Conservation (phyloP, 2,329 filamentous ascomycete genomes). For the Aspergillus piperis region DNA sequence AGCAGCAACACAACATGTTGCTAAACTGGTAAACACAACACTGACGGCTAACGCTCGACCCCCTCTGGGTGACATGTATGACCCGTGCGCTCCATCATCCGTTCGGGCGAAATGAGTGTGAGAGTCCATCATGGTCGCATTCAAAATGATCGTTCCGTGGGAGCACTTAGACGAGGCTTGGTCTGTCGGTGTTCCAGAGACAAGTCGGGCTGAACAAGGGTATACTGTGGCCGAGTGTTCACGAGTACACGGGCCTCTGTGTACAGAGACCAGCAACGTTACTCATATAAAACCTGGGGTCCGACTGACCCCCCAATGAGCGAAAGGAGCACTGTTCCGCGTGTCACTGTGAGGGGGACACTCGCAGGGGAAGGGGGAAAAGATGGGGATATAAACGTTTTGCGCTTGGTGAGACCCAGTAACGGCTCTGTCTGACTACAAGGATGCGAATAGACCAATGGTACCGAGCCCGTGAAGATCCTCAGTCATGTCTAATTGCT, state of each 20-base stretch:
- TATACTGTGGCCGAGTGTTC: background rate
- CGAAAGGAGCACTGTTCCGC: background rate
- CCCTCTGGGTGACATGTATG: constrained; percentile 30
- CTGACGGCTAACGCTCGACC: constrained; percentile 31
- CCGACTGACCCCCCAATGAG: constrained; percentile 4
- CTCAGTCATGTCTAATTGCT: constrained; percentile 25
- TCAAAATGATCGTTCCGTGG: background rate
- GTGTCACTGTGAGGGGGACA: constrained; percentile 1
- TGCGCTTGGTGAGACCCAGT: constrained; percentile 3
- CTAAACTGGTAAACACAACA: constrained; percentile 34
- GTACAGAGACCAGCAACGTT: background rate
- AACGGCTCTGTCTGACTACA: constrained; percentile 9
- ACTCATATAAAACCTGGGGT: constrained; percentile 9
- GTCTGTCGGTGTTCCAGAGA: background rate
- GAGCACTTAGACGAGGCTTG: background rate
- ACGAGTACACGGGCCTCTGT: constrained; percentile 4
- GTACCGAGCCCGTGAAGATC: constrained; percentile 12
- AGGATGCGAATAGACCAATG: constrained; percentile 14
- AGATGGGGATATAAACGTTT: constrained; percentile 19
- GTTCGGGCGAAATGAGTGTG: constrained; percentile 20
- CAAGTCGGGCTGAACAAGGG: background rate
- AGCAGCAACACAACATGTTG: constrained; percentile 31
- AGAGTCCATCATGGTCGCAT: constrained; percentile 22
- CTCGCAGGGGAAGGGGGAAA: constrained; percentile 11
- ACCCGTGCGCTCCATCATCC: constrained; percentile 18